Percentiles rank a stretch among this genome's conserved stretches.
phyloP scores from a whole-genome alignment of 352 stramenopile genomes.

The Phytophthora quininea region DNA sequence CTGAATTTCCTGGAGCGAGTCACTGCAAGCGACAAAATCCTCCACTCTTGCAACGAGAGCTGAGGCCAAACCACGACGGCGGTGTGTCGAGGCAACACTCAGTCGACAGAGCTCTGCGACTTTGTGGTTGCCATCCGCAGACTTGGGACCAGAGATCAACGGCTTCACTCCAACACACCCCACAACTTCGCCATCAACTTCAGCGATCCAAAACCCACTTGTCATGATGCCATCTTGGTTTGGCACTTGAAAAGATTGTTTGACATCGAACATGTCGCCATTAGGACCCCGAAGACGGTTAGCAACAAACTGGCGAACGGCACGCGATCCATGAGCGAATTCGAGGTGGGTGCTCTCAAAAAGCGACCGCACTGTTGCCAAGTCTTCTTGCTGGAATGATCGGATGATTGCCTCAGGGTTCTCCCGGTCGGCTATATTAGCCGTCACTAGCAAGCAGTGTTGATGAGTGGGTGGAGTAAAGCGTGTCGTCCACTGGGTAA shows the following conservation, averaged over 20 bases:
- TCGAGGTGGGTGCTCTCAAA: slow-evolving; percentile 70
- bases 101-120: slow-evolving; percentile 67
- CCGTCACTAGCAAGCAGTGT: slow-evolving; percentile 28
- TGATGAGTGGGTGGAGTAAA: slow-evolving; percentile 26
- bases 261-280: slow-evolving; percentile 65
- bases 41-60: slow-evolving; percentile 54
- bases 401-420: slow-evolving; percentile 42
- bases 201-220: slow-evolving; percentile 72
- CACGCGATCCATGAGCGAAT: slow-evolving; percentile 53
- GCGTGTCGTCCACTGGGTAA: slow-evolving; percentile 35
- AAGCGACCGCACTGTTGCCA: slow-evolving; percentile 50
- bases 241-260: slow-evolving; percentile 40
- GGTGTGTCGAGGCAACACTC: slow-evolving; percentile 46
- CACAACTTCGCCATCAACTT: slow-evolving; percentile 43
- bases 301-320: slow-evolving; percentile 72
- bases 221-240: slow-evolving; percentile 4
- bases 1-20: slow-evolving; percentile 39
- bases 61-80: slow-evolving; percentile 56
- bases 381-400: slow-evolving; percentile 54
- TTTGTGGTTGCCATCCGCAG: background rate
- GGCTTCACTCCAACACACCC: slow-evolving; percentile 70
- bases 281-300: slow-evolving; percentile 48
- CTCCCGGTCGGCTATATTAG: slow-evolving; percentile 5
- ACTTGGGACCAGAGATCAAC: background rate
- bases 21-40: slow-evolving; percentile 29